These are phyloP conservation scores for Zygoascus hellenicus DNA, from an alignment of 1,139 yeast genomes.

Conservation along the genomic window DNA sequence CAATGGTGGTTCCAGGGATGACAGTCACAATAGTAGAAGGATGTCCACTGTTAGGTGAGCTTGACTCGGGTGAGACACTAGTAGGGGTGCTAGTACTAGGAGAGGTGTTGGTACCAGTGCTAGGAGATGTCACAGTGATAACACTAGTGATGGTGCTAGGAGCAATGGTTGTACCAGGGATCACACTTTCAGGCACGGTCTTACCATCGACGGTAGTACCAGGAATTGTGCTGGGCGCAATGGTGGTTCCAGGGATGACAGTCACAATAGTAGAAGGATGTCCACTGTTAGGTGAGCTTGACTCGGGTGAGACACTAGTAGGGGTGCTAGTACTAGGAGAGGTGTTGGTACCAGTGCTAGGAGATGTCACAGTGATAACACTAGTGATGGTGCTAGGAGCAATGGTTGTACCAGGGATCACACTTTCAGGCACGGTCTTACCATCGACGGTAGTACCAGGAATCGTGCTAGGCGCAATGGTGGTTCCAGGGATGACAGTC, in stretches of 20 bases:
- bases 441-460: constrained; percentile 3
- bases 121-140: constrained; percentile 8
- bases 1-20: constrained; percentile 12
- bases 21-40: constrained; percentile 6
- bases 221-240: constrained; percentile 17
- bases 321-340: not conserved
- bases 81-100: constrained; percentile 17
- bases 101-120: constrained; percentile 9
- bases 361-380: constrained; percentile 10
- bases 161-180: constrained; percentile 18
- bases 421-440: constrained; percentile 14
- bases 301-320: constrained; percentile 3
- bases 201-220: constrained; percentile 17
- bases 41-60: constrained; percentile 6
- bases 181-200: constrained; percentile 15
- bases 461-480: not conserved
- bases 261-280: constrained; percentile 3
- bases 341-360: constrained; percentile 15
- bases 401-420: constrained; percentile 19
- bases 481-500: constrained; percentile 3
- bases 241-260: constrained; percentile 17
- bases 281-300: not conserved
- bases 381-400: constrained; percentile 14
- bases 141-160: not conserved
- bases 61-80: not conserved